phyloP scores from a whole-genome alignment of 2,329 filamentous ascomycete genomes.

The Hypoxylon sp. region DNA sequence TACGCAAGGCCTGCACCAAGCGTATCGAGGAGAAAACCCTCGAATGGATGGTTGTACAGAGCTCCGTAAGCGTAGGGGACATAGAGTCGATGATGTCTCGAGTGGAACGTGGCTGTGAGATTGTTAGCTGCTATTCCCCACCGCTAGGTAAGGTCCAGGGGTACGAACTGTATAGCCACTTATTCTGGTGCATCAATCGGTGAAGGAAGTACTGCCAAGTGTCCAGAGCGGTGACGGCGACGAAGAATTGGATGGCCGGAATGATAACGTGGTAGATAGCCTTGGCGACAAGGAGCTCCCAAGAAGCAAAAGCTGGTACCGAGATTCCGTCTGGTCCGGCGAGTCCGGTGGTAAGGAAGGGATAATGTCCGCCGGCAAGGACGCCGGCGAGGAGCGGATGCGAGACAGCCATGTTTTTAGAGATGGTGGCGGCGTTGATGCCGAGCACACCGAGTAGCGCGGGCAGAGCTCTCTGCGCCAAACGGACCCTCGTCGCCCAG shows the following conservation, averaged over 20 bases:
- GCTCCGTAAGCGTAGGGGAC: constrained; percentile 98
- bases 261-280: constrained; percentile 83
- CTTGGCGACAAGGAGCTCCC: constrained; percentile 83
- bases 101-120: constrained; percentile 83
- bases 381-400: constrained; percentile 81
- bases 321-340: constrained; percentile 64
- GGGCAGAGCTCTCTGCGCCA: constrained; percentile 84
- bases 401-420: constrained; percentile 78
- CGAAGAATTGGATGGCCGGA: constrained; percentile 80
- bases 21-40: constrained; percentile 94
- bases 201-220: constrained; percentile 99
- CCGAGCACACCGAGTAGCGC: constrained; percentile 77
- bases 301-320: constrained; percentile 81
- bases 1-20: constrained; percentile 87
- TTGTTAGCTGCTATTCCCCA: constrained; percentile 43
- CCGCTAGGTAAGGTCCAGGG: constrained; percentile 74
- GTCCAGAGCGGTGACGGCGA: constrained; percentile 84
- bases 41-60: constrained; percentile 95
- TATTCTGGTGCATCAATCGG: constrained; percentile 96
- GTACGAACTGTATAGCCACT: constrained; percentile 92
- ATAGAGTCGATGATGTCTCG: constrained; percentile 95
- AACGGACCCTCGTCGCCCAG: constrained; percentile 86
- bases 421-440: constrained; percentile 80
- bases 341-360: constrained; percentile 73
- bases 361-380: constrained; percentile 85